These are phyloP conservation scores for Amesomyces nigricolor DNA, from an alignment of 2,329 filamentous ascomycete species.

Conservation along the genomic window DNA sequence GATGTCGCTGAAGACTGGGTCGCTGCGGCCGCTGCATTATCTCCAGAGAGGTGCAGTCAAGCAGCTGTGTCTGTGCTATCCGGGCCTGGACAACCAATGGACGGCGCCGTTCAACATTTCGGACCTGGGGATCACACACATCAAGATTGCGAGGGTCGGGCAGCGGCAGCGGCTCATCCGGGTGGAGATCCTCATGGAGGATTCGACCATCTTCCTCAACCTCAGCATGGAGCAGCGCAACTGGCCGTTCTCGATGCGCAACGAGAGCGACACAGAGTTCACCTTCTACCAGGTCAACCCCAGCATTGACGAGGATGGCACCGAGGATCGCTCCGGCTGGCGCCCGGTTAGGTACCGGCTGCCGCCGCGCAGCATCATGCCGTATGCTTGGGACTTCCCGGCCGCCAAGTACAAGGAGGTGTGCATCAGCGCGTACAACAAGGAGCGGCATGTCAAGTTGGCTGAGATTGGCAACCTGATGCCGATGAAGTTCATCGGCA, in stretches of 20 bases:
- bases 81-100: constrained; percentile 94
- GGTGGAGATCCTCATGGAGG: constrained; percentile 85
- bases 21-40: constrained; percentile 82
- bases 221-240: constrained; percentile 86
- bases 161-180: constrained; percentile 84
- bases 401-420: constrained; percentile 95
- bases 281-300: constrained; percentile 94
- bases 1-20: constrained; percentile 69
- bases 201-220: constrained; percentile 88
- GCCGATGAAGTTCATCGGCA: constrained; percentile 79
- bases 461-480: constrained; percentile 95
- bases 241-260: constrained; percentile 98
- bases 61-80: constrained; percentile 87
- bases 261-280: constrained; percentile 95
- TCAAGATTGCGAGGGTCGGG: constrained; percentile 87
- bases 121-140: constrained; percentile 83
- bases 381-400: constrained; percentile 98
- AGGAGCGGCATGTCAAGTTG: constrained; percentile 86
- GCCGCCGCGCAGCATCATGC: constrained; percentile 95
- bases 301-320: constrained; percentile 84
- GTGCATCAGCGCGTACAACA: constrained; percentile 70
- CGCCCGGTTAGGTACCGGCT: constrained; percentile 87
- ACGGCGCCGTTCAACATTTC: constrained; percentile 97
- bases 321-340: constrained; percentile 80
- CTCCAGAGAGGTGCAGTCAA: constrained; percentile 77